Base-by-base conservation (phyloP, 805 yeast species). In the Tetrapisispora nanseiensis region DNA sequence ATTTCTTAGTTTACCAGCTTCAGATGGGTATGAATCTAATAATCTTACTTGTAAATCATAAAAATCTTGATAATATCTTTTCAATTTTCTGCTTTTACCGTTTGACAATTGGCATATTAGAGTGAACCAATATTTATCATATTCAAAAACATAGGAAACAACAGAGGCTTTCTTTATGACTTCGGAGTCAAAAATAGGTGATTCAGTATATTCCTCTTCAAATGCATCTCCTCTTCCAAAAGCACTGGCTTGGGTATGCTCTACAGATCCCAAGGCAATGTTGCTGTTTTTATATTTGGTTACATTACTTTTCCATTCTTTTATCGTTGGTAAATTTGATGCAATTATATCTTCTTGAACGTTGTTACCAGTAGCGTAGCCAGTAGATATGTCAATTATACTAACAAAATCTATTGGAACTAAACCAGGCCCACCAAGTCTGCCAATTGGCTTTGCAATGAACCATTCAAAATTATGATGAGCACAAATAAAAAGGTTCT, bases 401-500 rank as follows among this genome's bases (percentile, higher is more conserved):
- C 86, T 85, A 20, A 92, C 92, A 55, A 84, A 92, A 16, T 85
- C 76, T 5, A 86, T 89, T 0, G 99, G 98, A 7, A 92, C 94
- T 36, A 92, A 70, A 1, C 99, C 98, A 0, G 97, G 97, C 1
- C 97, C 98, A 21, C 98, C 97, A 30, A 92, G 69, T 42, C 97
- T 71, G 46, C 90, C 94, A 33, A 92, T 84, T 12, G 96, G 96
- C 61, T 92, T 92, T 5, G 97, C 97, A 46, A 92, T 92, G 54
- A 87, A 89, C 99, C 99, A 92, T 65, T 94, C 99, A 50, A 71
- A 83, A 43, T 86, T 87, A 57, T 90, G 95, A 63, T 90, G 97
- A 2, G 99, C 99, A 64, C 96, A 90, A 11, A 94, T 78, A 24
- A 89, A 84, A 47, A 92, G 74, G 53, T 84, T 82, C 54, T 92